Base-by-base conservation (phyloP, 257 asterid species). In the Solanum virginianum region DNA sequence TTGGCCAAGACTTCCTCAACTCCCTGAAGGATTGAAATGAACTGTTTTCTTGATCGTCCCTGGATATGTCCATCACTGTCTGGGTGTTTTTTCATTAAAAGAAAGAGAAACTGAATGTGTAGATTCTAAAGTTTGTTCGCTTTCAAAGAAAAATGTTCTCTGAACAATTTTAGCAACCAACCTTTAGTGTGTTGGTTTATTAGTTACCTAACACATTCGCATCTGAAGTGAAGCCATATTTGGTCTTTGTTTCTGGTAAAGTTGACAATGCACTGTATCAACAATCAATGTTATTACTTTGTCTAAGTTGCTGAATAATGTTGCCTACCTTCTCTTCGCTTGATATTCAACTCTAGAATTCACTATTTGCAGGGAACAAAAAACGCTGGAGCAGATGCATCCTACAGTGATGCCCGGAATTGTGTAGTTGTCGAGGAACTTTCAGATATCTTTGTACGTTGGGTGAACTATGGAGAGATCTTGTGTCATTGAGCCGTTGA, bases 401-500 rank as follows among this genome's bases (percentile, higher is more conserved):
- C 89, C 54, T 88, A 85, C 60, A 87, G 87, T 12, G 97, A 92
- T 86, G 85, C 66, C 86, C 91, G 65, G 69, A 82, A 82, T 80
- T 45, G 83, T 88, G 95, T 92, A 90, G 94, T 92, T 86, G 92
- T 83, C 8, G 96, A 93, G 90, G 98, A 93, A 71, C 94, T 90
- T 91, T 92, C 99, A n/a, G 98, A 93, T 87, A 92, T 91, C 89
- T 96, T 96, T 92, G 96, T 88, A 84, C 90, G 81, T 6, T 96
- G 99, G 99, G 98, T 96, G 80, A 90, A 86, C 49, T 56, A 26
- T 53, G 99, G 99, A 66, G 99, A 96, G 91, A 83, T 97, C 47
- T 87, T 96, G 3, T 91, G 93, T 85, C 94, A 93, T 85, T 93
- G 92, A 92, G 86, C 65, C 41, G 49, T 87, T 47, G 82, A 51